Evolutionary conservation across 2,329 filamentous ascomycete species (phyloP), one percentile per base, ranked within the genome.

Genomic region (Xylariomycetidae sp.): DNA sequence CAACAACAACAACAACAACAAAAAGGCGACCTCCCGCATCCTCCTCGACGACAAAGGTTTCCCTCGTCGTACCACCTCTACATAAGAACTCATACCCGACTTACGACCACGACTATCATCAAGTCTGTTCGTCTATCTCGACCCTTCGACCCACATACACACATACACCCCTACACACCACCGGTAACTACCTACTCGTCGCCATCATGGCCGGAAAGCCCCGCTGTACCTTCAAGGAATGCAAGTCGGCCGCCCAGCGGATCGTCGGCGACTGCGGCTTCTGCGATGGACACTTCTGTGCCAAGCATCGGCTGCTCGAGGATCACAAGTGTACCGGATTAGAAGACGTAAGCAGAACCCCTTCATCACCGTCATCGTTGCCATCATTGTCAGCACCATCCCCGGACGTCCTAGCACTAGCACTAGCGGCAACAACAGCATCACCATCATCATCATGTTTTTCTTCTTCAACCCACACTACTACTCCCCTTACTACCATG

Each of bases 241-340:
- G 92, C 79, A 87, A 80, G 58, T 82, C 88, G 51, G 76, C 77
- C 18, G 89, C 88, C 12, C 89, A 96, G 63, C 83, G 87, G 46
- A 96, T 98, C 54, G 86, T 96, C 39, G 92, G 92, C 34, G 90
- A 97, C 69, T 98, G 92, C 66, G 83, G 81, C 41, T 97, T 97
- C 72, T 98, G 92, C 70, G 73, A 83, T 36, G 88, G 89, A 28
- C 86, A 94, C 60, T 97, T 87, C 71, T 98, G 92, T 66, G 87
- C 87, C 51, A 94, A 88, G 69, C 92, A 98, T 66, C 77, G 92
- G 36, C 76, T 97, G 66, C 66, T 97, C 45, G 92, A 98, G 64
- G 86, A 90, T 51, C 92, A 98, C 68, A 87, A 87, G 67, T 98
- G 92, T 69, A 80, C 77, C 45, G 88, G 88, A 25, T 71, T 98